Percentiles rank a stretch among this genome's conserved stretches.
Conservation (phyloP, 1,284 basidiomycete genomes). For the Cystobasidium slooffiae region DNA sequence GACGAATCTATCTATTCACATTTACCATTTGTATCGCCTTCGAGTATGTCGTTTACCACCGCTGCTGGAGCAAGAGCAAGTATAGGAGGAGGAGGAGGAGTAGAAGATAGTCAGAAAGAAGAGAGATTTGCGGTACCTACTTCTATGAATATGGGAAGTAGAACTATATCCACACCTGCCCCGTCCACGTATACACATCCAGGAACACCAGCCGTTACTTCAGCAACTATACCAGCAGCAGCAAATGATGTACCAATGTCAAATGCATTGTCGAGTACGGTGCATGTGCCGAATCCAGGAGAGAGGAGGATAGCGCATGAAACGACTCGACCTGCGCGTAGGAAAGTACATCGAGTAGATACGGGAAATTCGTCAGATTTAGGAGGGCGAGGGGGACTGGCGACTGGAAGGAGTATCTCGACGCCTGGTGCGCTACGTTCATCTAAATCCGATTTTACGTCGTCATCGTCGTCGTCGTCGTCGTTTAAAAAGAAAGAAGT, state of each 20-base stretch:
- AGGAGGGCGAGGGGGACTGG: not conserved
- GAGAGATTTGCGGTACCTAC: no score
- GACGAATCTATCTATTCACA: constrained; percentile 9
- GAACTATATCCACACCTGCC: not conserved
- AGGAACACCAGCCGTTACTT: constrained; percentile 1
- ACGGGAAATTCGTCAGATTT: not conserved
- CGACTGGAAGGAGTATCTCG: not conserved
- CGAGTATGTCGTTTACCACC: not conserved
- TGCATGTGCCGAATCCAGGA: not conserved
- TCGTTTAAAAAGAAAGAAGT: constrained; percentile 8
- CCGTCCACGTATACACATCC: not conserved
- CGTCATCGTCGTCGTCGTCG: not conserved
- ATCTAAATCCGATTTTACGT: no score
- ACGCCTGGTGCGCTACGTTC: not conserved
- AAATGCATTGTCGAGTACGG: not conserved
- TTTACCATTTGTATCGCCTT: not conserved
- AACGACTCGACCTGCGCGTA: constrained; percentile 28
- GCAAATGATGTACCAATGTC: not conserved
- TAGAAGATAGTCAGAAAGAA: not conserved
- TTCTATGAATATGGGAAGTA: not conserved
- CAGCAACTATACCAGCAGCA: not conserved
- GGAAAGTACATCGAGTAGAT: constrained; percentile 39
- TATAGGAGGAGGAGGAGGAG: not conserved
- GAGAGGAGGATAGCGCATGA: constrained; percentile 25
- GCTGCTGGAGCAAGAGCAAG: constrained; percentile 5